A percentile compares a stretch with the other conserved stretches of the same genome.
Evolutionary conservation across 441 rosid species (phyloP).

Genomic region (Erodium texanum): DNA sequence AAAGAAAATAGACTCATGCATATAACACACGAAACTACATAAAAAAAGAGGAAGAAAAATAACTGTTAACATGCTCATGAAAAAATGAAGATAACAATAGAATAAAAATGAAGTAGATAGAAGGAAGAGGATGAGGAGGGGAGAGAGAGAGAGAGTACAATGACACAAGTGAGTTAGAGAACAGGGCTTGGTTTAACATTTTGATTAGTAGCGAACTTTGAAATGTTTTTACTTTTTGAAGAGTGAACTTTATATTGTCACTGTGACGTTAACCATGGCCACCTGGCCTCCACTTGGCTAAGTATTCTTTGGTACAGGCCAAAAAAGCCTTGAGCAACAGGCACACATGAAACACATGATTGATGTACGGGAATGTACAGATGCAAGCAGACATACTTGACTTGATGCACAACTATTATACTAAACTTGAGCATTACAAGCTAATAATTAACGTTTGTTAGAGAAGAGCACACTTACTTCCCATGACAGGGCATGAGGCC

Average conservation of each 20-base stretch:
- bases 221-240: not conserved
- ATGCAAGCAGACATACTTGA: not conserved
- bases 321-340: not conserved
- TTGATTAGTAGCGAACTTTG: not conserved
- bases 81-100: not conserved
- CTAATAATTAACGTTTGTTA: slow-evolving; percentile 7
- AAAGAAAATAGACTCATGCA: not conserved
- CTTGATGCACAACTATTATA: not conserved
- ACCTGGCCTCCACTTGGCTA: not conserved
- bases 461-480: slow-evolving; percentile 42
- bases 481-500: slow-evolving; percentile 86
- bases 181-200: not conserved
- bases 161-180: not conserved
- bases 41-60: not conserved
- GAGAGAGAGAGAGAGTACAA: not conserved
- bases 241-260: not conserved
- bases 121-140: not conserved
- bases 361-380: not conserved
- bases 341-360: not conserved
- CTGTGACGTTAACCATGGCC: not conserved
- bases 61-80: not conserved
- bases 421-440: not conserved
- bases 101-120: slow-evolving; percentile 1
- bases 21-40: not conserved
- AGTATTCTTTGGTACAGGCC: not conserved